A percentile compares a stretch with the other conserved stretches of the same genome.
These are phyloP conservation scores for Ramichloridium luteum DNA, from an alignment of 2,329 filamentous ascomycete genomes.

Conservation along the genomic window DNA sequence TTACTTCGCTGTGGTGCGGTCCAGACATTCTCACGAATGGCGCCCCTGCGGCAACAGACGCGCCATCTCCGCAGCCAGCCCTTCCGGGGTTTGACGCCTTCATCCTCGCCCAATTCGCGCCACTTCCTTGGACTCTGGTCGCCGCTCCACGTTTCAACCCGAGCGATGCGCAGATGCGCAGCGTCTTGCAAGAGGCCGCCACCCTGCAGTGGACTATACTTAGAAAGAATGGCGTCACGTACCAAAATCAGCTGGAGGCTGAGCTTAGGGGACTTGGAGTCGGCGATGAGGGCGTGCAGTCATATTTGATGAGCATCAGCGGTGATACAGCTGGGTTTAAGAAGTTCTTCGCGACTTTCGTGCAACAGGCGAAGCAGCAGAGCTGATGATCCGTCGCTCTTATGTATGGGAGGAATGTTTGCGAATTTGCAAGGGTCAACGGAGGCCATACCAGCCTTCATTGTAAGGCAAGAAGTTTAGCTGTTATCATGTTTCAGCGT, in stretches of 20 bases:
- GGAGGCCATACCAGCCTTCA: no score
- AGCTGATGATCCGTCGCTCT: no score
- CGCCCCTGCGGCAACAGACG: constrained; percentile 38
- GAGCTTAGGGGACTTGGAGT: constrained; percentile 56
- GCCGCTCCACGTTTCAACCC: constrained; percentile 67
- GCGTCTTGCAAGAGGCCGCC: constrained; percentile 80
- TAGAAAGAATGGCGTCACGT: constrained; percentile 72
- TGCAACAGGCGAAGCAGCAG: constrained; percentile 26
- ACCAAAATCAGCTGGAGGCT: constrained; percentile 54
- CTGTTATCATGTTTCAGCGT: no score
- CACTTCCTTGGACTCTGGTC: constrained; percentile 80
- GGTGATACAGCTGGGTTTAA: constrained; percentile 33
- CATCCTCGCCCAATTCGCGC: constrained; percentile 78
- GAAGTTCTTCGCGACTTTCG: constrained; percentile 34
- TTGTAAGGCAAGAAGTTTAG: no score
- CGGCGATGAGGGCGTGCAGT: constrained; percentile 50
- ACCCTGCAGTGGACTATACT: constrained; percentile 81
- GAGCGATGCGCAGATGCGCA: constrained; percentile 76
- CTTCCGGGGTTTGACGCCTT: constrained; percentile 86
- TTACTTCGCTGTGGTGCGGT: constrained; percentile 83
- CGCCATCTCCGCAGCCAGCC: constrained; percentile 33
- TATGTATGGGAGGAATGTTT: no score
- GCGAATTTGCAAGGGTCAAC: no score
- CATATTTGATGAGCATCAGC: constrained; percentile 48
- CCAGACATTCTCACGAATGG: constrained; percentile 47